Evolutionary conservation across 2,329 filamentous ascomycete species (phyloP).

Genomic region (Phyllosticta capitalensis): DNA sequence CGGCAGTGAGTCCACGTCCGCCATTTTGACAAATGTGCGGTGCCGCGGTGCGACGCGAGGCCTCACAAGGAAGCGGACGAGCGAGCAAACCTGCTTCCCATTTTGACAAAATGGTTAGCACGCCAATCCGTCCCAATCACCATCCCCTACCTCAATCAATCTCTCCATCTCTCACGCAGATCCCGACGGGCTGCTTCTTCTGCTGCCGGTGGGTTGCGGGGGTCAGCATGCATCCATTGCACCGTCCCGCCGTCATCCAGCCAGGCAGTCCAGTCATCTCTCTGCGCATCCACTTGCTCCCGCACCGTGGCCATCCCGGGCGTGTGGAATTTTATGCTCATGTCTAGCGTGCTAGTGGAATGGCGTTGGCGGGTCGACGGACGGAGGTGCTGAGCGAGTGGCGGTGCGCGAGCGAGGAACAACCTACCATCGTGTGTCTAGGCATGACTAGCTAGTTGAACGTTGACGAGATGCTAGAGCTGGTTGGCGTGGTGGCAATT

Average conservation of each 20-base stretch:
- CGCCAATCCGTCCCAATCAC: neutral
- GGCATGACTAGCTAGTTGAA: neutral
- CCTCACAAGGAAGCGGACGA: neutral
- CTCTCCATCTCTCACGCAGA: neutral
- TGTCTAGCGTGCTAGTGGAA: neutral
- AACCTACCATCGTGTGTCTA: neutral
- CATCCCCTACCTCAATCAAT: neutral
- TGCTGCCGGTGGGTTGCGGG: neutral
- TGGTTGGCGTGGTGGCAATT: neutral
- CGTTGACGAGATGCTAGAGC: neutral
- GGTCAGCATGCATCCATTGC: neutral
- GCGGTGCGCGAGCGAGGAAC: neutral
- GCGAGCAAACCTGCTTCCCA: neutral
- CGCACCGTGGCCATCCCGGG: neutral
- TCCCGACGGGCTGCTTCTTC: neutral
- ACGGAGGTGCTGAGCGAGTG: neutral
- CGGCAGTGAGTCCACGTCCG: neutral
- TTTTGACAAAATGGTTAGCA: neutral
- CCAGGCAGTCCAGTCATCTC: neutral
- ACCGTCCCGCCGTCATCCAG: neutral
- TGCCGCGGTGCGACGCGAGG: neutral
- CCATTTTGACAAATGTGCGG: neutral
- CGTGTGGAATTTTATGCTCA: neutral
- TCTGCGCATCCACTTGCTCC: neutral
- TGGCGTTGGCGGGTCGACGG: neutral